Percentiles rank a stretch among this genome's conserved stretches.
Conservation (phyloP, 1,284 basidiomycete species). For the Rhodotorula glutinis region DNA sequence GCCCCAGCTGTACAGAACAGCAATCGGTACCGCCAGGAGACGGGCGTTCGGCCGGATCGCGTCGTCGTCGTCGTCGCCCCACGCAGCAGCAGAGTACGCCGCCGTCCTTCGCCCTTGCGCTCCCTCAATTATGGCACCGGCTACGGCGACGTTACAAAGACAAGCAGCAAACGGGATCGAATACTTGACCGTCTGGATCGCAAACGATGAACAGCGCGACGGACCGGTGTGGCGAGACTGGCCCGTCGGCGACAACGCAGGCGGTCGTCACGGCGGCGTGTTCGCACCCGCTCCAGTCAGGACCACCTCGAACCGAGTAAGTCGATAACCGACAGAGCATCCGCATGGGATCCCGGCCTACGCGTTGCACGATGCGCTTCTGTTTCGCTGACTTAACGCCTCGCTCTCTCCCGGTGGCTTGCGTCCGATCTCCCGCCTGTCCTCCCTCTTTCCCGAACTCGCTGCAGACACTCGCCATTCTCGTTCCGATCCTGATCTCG, state of each 20-base stretch:
- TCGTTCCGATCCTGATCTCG: conserved; percentile 86
- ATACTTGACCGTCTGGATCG: not conserved
- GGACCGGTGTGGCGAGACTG: conserved; percentile 1
- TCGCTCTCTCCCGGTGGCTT: not conserved
- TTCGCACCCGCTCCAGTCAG: not conserved
- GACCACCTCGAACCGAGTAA: not conserved
- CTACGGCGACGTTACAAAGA: no score
- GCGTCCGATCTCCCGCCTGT: not conserved
- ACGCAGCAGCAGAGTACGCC: no score
- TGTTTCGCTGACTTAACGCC: no score
- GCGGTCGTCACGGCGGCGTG: not conserved
- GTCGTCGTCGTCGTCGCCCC: no score
- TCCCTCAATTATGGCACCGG: no score
- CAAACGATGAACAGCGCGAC: not conserved
- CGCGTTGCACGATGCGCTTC: not conserved
- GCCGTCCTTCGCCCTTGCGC: no score
- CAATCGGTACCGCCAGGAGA: no score
- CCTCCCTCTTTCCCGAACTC: not conserved
- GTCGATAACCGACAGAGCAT: not conserved
- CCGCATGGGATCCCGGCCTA: no score
- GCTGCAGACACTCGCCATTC: conserved; percentile 50
- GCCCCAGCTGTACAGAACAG: no score
- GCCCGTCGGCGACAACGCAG: not conserved
- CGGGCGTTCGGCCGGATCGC: no score
- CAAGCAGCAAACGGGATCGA: no score